Evolutionary conservation across 139 green algal species (phyloP), one percentile per base, ranked within the genome.

Genomic region (Pseudopediastrum boryanum): DNA sequence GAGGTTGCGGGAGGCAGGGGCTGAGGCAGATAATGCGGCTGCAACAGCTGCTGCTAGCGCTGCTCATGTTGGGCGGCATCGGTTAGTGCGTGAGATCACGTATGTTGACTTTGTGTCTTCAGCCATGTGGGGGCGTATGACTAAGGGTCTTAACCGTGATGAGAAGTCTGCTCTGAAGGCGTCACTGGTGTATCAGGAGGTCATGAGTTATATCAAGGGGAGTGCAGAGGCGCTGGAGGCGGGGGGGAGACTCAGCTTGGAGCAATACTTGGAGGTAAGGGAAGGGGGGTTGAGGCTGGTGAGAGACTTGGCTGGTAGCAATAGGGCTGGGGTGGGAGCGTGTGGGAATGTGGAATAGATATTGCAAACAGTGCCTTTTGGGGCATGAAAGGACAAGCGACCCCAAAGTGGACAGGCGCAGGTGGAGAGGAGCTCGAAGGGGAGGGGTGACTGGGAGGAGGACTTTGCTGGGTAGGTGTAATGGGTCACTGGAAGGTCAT

Each of bases 191-290:
- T 93, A 79, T 23, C 43, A 69, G 77, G 90, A 84, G 67, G 31
- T 79, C 3, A 56, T 93, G 50, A 90, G 77, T 35, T 93, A 90
- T 86, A 89, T 97, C 67, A 97, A 97, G 85, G 92, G 86, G 38
- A 87, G 72, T 43, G 71, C 79, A 4, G 88, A 90, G 75, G 90
- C 90, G 1, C 41, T 93, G 31, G 68, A 83, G 42, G 72, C 84
- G 0, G 42, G 25, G 21, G 89, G 89, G 38, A 72, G 79, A 50
- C 85, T 95, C 13, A 80, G 36, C 4, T 75, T 88, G 51, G 77
- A 89, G 19, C 23, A 80, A 1, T 96, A 96, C 77, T 70, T 93
- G 21, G 68, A 85, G 25, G 64, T 95, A 12, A 78, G 83, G 25
- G 38, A 8, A 29, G 12, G 9, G 6, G 13, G 61, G 54, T 23